Percentiles rank a stretch among this genome's conserved stretches.
Conservation (phyloP, 495 filamentous ascomycete species). For the Trichoderma reesei region DNA sequence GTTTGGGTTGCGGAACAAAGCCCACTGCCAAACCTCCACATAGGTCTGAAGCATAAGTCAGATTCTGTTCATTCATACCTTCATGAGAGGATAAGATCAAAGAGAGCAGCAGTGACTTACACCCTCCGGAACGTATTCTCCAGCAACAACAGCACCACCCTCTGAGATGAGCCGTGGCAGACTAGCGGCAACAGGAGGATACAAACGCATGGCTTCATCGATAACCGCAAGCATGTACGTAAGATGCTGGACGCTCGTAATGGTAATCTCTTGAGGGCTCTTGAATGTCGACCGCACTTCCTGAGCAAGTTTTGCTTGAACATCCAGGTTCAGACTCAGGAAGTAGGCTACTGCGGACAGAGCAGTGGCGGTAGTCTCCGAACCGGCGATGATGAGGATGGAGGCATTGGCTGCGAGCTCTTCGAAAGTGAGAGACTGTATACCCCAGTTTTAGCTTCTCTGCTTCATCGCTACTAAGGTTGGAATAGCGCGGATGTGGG, state of each 20-base stretch:
- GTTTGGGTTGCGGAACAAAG: constrained; percentile 28
- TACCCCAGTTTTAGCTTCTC: neutral
- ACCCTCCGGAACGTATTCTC: constrained; percentile 28
- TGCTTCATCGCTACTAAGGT: no score
- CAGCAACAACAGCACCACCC: constrained; percentile 38
- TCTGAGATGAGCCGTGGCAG: constrained; percentile 33
- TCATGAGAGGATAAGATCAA: neutral
- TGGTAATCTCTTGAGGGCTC: constrained; percentile 36
- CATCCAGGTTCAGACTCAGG: constrained; percentile 33
- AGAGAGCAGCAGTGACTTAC: constrained; percentile 20
- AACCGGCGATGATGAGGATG: constrained; percentile 26
- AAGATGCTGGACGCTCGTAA: constrained; percentile 31
- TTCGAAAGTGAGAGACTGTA: neutral
- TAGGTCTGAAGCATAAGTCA: constrained; percentile 29
- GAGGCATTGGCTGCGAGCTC: constrained; percentile 18
- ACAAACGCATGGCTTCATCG: constrained; percentile 46
- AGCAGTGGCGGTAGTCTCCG: constrained; percentile 48
- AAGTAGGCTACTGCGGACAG: constrained; percentile 39
- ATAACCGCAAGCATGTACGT: constrained; percentile 47
- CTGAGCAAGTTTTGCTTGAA: constrained; percentile 26
- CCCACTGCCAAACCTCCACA: constrained; percentile 40
- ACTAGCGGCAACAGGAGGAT: constrained; percentile 40
- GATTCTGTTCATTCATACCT: constrained; percentile 12
- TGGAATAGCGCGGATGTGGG: no score
- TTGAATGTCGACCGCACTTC: constrained; percentile 44